Percentiles rank a stretch among this genome's conserved stretches.
phyloP scores from a whole-genome alignment of 345 rosid genomes.

The Linum tenue region DNA sequence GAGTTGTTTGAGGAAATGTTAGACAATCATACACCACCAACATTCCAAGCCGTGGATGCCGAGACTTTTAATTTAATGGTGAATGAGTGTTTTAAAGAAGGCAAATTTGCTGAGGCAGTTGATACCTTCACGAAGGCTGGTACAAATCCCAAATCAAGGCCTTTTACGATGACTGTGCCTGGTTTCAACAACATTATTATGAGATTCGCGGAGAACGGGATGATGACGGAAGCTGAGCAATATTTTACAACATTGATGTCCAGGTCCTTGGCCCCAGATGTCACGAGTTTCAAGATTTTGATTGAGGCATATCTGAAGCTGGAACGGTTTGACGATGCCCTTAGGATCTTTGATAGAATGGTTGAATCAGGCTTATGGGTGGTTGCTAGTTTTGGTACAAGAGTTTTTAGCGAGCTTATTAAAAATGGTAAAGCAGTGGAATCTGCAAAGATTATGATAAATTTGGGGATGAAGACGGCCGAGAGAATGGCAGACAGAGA shows the following conservation, averaged over 20 bases:
- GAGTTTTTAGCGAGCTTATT: constrained; percentile 60
- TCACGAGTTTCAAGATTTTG: constrained; percentile 54
- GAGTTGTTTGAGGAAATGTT: constrained; percentile 71
- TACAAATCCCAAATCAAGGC: constrained; percentile 52
- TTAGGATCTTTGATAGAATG: constrained; percentile 52
- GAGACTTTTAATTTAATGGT: constrained; percentile 82
- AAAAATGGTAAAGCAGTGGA: constrained; percentile 62
- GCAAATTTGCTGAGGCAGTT: constrained; percentile 48
- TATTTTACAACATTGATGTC: constrained; percentile 46
- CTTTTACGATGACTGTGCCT: constrained; percentile 74
- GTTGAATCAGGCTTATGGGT: constrained; percentile 71
- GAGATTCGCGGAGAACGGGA: constrained; percentile 64
- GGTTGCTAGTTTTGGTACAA: constrained; percentile 74
- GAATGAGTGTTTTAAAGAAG: constrained; percentile 78
- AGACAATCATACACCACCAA: constrained; percentile 87
- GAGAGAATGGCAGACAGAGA: constrained; percentile 51
- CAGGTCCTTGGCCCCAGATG: constrained; percentile 70
- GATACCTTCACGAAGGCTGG: constrained; percentile 64
- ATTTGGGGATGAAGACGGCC: constrained; percentile 9
- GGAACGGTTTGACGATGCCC: constrained; percentile 63
- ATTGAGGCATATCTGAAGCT: constrained; percentile 68
- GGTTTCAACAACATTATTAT: constrained; percentile 70
- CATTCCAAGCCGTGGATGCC: constrained; percentile 65
- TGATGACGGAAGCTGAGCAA: constrained; percentile 66
- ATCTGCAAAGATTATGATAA: constrained; percentile 52